Conservation (phyloP, 1,139 yeast genomes). For the Debaryomyces robertsiae region DNA sequence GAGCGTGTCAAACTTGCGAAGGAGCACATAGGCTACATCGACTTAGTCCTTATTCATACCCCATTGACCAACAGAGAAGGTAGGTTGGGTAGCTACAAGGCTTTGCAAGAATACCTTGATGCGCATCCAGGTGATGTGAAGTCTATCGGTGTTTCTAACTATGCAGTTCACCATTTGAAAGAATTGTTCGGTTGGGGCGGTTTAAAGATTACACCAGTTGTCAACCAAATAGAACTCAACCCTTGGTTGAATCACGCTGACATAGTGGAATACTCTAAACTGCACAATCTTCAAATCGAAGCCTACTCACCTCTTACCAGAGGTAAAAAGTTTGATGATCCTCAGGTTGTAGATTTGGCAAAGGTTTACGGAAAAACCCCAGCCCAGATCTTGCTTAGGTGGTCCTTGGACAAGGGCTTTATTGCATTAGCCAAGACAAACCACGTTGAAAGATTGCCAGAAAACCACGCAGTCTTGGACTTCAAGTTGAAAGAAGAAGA, state of each 20-base stretch:
- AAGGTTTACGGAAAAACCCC: conserved; percentile 33
- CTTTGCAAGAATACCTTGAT: conserved; percentile 30
- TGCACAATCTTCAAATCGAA: conserved; percentile 25
- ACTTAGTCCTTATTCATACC: conserved; percentile 44
- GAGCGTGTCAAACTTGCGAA: conserved; percentile 34
- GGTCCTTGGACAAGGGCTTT: conserved; percentile 43
- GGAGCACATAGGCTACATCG: conserved; percentile 51
- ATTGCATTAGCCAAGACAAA: no score
- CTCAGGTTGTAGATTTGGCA: conserved; percentile 18
- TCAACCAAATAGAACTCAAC: conserved; percentile 34
- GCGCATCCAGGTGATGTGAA: no score
- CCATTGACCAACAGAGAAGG: conserved; percentile 16
- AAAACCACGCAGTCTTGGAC: no score
- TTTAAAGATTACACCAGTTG: conserved; percentile 21
- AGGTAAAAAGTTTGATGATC: conserved; percentile 24
- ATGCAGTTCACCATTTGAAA: conserved; percentile 24
- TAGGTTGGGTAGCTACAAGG: conserved; percentile 28
- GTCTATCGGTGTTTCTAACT: conserved; percentile 36
- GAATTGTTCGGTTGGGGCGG: conserved; percentile 17
- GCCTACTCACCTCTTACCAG: conserved; percentile 33
- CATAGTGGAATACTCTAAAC: conserved; percentile 20
- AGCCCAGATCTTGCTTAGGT: conserved; percentile 39
- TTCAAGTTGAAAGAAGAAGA: no score
- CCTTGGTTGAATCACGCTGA: conserved; percentile 29
- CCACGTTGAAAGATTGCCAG: no score